phyloP scores from a whole-genome alignment of 768 basidiomycete species.

The Trametes coccinea region DNA sequence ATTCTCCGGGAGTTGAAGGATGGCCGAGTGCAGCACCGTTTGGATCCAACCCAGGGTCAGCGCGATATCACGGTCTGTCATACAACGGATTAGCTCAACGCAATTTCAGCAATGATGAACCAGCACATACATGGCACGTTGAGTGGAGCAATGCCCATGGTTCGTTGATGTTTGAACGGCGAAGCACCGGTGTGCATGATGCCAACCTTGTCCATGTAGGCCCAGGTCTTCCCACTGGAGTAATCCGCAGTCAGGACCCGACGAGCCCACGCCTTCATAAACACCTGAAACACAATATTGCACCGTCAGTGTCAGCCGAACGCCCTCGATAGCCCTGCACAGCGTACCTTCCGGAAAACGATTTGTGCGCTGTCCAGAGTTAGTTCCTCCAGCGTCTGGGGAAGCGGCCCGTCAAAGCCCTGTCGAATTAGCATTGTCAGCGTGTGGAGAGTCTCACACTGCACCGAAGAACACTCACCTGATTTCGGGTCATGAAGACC shows the following conservation, averaged over 20 bases:
- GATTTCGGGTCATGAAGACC: constrained; percentile 36
- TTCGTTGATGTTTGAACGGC: constrained; percentile 43
- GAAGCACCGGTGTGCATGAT: constrained; percentile 50
- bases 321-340: constrained; percentile 26
- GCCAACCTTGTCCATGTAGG: constrained; percentile 48
- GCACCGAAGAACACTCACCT: constrained; percentile 23
- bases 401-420: constrained; percentile 44
- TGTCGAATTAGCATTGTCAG: constrained; percentile 14
- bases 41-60: constrained; percentile 48
- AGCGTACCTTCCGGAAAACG: constrained; percentile 44
- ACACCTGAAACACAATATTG: constrained; percentile 29
- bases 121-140: constrained; percentile 29
- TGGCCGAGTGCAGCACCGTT: constrained; percentile 43
- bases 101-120: background rate
- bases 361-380: constrained; percentile 46
- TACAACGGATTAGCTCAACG: constrained; percentile 18
- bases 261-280: constrained; percentile 38
- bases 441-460: background rate
- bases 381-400: constrained; percentile 41
- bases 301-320: constrained; percentile 20
- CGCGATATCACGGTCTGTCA: constrained; percentile 42
- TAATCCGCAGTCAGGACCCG: constrained; percentile 46
- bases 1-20: constrained; percentile 42
- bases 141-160: constrained; percentile 34
- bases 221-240: constrained; percentile 42